Conservation (phyloP, 2,329 filamentous ascomycete genomes). For the Aspergillus sp. region DNA sequence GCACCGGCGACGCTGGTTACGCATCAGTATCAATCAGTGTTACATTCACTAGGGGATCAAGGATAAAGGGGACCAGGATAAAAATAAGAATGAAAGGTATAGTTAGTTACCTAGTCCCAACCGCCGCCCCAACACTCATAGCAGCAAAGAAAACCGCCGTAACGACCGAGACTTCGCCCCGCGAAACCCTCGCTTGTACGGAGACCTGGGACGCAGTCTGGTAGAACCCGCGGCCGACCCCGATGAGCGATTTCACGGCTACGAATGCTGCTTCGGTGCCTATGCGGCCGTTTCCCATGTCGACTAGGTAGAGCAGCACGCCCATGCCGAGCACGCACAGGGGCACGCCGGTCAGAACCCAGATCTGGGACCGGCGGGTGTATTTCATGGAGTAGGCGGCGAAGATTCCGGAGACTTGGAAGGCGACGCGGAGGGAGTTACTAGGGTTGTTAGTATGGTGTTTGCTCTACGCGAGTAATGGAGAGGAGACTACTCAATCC, state of each 20-base stretch:
- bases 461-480: too few relatives aligned
- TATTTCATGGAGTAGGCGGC: constrained; percentile 39
- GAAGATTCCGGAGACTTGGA: constrained; percentile 38
- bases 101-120: constrained; percentile 31
- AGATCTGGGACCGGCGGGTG: constrained; percentile 36
- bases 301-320: constrained; percentile 23
- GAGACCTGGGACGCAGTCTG: constrained; percentile 35
- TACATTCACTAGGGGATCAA: background rate
- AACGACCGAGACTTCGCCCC: constrained; percentile 38
- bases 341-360: constrained; percentile 31
- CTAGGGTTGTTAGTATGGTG: constrained; percentile 16
- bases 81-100: background rate
- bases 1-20: constrained; percentile 31
- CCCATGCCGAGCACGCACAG: constrained; percentile 39
- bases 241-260: constrained; percentile 33
- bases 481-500: constrained; percentile 16
- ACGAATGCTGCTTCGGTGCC: constrained; percentile 38
- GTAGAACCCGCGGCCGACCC: constrained; percentile 38
- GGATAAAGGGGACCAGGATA: too few relatives aligned
- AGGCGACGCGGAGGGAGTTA: constrained; percentile 34
- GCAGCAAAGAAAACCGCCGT: constrained; percentile 39
- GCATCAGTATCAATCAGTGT: background rate
- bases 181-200: constrained; percentile 35
- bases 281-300: constrained; percentile 22
- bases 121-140: constrained; percentile 32